Evolutionary conservation across 805 yeast species (phyloP).

Genomic region (Kockiozyma suomiensis): DNA sequence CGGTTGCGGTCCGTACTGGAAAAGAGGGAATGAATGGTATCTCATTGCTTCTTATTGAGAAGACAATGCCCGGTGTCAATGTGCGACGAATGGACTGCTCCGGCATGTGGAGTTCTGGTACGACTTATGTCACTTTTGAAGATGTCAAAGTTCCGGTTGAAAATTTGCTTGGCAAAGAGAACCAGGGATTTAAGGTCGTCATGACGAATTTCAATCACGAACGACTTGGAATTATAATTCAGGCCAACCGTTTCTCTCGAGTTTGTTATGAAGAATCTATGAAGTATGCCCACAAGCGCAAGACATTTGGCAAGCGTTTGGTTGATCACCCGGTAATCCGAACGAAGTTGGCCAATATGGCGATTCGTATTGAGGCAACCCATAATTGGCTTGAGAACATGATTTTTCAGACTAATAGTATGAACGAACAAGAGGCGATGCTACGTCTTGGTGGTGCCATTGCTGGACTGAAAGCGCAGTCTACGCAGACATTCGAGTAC

Average conservation of each 20-base stretch:
- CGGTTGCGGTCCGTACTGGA: slow-evolving; percentile 51
- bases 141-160: slow-evolving; percentile 49
- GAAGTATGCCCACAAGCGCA: slow-evolving; percentile 47
- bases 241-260: slow-evolving; percentile 46
- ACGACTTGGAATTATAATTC: slow-evolving; percentile 47
- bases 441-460: slow-evolving; percentile 48
- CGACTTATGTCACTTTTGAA: slow-evolving; percentile 48
- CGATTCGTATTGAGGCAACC: slow-evolving; percentile 46
- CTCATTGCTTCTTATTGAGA: slow-evolving; percentile 46
- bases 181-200: slow-evolving; percentile 48
- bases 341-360: slow-evolving; percentile 48
- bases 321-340: slow-evolving; percentile 49
- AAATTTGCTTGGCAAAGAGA: slow-evolving; percentile 46
- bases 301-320: slow-evolving; percentile 48
- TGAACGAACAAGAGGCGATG: slow-evolving; percentile 44
- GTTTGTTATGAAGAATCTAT: slow-evolving; percentile 46
- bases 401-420: slow-evolving; percentile 40
- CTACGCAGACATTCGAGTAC: slow-evolving; percentile 47
- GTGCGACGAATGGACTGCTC: slow-evolving; percentile 47
- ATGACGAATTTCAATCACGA: slow-evolving; percentile 51
- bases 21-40: slow-evolving; percentile 46
- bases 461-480: slow-evolving; percentile 48
- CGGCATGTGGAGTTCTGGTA: slow-evolving; percentile 49
- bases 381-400: slow-evolving; percentile 47
- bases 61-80: slow-evolving; percentile 43